These are phyloP conservation scores for Mallotus repandus DNA, from an alignment of 441 rosid genomes.

Conservation along the genomic window DNA sequence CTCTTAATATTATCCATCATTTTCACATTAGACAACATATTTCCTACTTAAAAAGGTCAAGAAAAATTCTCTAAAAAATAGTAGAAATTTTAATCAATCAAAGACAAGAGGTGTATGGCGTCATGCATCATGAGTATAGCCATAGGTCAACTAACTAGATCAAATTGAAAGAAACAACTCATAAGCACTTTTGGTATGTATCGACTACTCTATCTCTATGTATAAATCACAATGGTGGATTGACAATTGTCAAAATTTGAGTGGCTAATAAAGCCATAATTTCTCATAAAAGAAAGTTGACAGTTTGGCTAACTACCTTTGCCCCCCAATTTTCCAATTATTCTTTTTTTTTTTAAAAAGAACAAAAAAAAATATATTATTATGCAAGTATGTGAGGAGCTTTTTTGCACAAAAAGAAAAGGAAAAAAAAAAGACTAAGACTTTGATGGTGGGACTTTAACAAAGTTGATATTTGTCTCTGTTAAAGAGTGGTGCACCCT, in stretches of 20 bases:
- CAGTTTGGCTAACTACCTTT: neutral
- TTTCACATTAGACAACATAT: too few relatives aligned
- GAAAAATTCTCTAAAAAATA: too few relatives aligned
- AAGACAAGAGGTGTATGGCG: too few relatives aligned
- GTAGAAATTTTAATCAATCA: too few relatives aligned
- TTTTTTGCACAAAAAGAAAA: neutral
- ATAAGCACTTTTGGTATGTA: neutral
- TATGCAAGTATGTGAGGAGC: neutral
- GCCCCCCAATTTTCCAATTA: too few relatives aligned
- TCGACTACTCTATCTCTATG: too few relatives aligned
- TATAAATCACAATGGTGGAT: too few relatives aligned
- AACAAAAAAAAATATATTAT: too few relatives aligned
- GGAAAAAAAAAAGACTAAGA: neutral
- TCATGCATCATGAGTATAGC: too few relatives aligned
- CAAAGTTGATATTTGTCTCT: slow-evolving; percentile 5
- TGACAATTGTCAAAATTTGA: neutral
- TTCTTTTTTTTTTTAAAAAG: too few relatives aligned
- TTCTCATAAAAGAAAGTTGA: neutral
- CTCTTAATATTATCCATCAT: too few relatives aligned
- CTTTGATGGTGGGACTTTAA: neutral
- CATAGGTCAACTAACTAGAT: neutral
- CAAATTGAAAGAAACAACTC: neutral
- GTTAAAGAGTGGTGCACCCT: neutral
- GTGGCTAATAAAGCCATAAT: neutral
- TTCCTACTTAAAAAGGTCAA: too few relatives aligned